Base-by-base conservation (phyloP, 345 rosid genomes). In the Syzygium aqueum region DNA sequence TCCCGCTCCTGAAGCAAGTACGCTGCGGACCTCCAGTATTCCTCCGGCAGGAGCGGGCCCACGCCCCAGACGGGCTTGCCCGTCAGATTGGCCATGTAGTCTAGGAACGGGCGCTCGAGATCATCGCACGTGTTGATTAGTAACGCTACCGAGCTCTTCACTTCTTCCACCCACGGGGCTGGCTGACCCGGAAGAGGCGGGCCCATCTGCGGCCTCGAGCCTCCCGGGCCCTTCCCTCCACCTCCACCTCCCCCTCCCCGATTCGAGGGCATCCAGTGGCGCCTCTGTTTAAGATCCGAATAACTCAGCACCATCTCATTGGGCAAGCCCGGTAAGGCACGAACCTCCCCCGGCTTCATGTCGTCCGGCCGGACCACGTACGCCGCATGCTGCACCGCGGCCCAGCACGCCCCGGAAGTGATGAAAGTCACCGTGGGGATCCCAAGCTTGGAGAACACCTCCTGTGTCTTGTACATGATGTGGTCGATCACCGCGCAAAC, bases 351-450 rank as follows among this genome's bases (percentile, higher is more conserved):
- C 3, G 93, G 89, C 54, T 78, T 84, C 85, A 92, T 86, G 65
- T 91, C 90, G 6, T 50, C 57, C 2, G 91, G 89, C 16, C 86
- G 84, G 50, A 88, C 90, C 86, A 89, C 91, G 93, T 93, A 92
- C 17, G 90, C 87, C 15, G 90, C 93, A 86, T 87, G 89, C 89
- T 93, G 93, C 87, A 92, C 84, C 37, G 94, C 92, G 16, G 93
- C 92, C 65, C 91, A 90, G 87, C 90, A 89, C 3, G 94, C 93
- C 27, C 93, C 92, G 50, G 93, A 93, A 22, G 95, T 92, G 54
- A 92, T 90, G 88, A 92, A 90, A 16, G 86, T 86, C 25, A 92
- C 84, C 19, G 90, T 89, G 49, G 92, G 93, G 30, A 92, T 87
- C 16, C 88, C 85, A 23, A 90, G 89, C 67, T 90, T 89, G 40